Base-by-base conservation (phyloP, 2,329 filamentous ascomycete genomes). In the Neopestalotiopsis sp. region DNA sequence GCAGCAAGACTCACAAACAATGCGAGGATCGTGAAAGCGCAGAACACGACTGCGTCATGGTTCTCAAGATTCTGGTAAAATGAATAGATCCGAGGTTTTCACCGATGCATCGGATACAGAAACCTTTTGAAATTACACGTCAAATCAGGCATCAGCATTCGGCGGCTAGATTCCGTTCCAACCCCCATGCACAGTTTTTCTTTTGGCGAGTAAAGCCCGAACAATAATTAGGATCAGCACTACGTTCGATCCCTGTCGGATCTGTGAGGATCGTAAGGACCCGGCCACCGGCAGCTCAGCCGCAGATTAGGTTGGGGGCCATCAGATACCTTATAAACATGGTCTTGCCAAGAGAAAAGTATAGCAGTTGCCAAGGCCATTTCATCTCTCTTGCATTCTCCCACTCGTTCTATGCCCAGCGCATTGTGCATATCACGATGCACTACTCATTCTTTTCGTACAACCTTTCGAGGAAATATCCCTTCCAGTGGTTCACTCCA, bases 401-500 rank as follows among this genome's bases (percentile, higher is more conserved):
- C 42, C 3, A 6, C 9, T n/a, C 14, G 14, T 14, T 49, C 14
- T 28, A 12, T 49, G 42, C 14, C 14, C 5, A 49, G 42, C 1
- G 5, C 13, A 4, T n/a, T 49, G 42, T n/a, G n/a, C 4, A 7
- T n/a, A n/a, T n/a, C 14, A 20, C 56, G 24, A 65, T 65, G 40
- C 13, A 65, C 14, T 6, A 49, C n/a, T 65, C 61, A 42, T 69
- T 64, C 38, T 71, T 72, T 59, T 70, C 71, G 3, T 73, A 72
- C 38, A 66, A 62, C 17, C 20, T 71, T 13, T 71, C 65, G 4
- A 64, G 71, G 30, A 17, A 60, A 12, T 74, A 73, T 57, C 71
- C 69, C 0, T 74, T 71, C 52, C 65, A 45, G 30, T 74, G 73
- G 73, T 60, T 73, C 32, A 73, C 71, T 12, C 73, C 73, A 13